Evolutionary conservation across 2,329 filamentous ascomycete genomes (phyloP).

Genomic region (Ceratocystis destructans): DNA sequence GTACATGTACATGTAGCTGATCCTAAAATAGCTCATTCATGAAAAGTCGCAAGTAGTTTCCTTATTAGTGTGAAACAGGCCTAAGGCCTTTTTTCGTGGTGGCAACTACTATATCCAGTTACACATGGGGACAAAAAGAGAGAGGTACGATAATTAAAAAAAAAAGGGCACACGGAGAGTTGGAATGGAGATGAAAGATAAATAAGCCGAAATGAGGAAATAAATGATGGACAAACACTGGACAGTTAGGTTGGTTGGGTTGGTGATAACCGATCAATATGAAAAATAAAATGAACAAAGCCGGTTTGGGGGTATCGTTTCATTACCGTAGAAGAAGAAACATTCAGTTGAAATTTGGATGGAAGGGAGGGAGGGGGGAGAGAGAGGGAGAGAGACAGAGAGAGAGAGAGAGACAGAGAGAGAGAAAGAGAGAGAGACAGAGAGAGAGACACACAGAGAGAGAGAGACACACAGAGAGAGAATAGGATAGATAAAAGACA

Average conservation of each 20-base stretch:
- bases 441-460: too few relatives aligned
- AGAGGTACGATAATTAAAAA: not conserved
- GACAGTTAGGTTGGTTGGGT: not conserved
- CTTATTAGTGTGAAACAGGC: not conserved
- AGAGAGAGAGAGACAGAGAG: too few relatives aligned
- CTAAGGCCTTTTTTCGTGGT: not conserved
- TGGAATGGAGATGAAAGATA: not conserved
- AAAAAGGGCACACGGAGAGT: not conserved
- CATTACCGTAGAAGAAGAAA: constrained; percentile 7
- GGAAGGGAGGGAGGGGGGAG: not conserved
- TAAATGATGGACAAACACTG: not conserved
- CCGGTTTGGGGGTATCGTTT: constrained; percentile 7
- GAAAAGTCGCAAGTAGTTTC: not conserved
- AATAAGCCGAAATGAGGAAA: not conserved
- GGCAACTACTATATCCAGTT: too few relatives aligned
- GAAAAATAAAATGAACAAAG: not conserved
- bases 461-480: not conserved
- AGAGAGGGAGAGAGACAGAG: not conserved
- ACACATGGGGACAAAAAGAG: not conserved
- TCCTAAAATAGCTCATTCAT: too few relatives aligned
- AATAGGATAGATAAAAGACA: not conserved
- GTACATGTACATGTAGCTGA: too few relatives aligned
- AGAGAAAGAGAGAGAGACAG: too few relatives aligned
- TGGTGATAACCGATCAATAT: not conserved
- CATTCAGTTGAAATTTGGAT: not conserved